These are phyloP conservation scores for Darksidea phi DNA, from an alignment of 495 filamentous ascomycete genomes.

Conservation along the genomic window DNA sequence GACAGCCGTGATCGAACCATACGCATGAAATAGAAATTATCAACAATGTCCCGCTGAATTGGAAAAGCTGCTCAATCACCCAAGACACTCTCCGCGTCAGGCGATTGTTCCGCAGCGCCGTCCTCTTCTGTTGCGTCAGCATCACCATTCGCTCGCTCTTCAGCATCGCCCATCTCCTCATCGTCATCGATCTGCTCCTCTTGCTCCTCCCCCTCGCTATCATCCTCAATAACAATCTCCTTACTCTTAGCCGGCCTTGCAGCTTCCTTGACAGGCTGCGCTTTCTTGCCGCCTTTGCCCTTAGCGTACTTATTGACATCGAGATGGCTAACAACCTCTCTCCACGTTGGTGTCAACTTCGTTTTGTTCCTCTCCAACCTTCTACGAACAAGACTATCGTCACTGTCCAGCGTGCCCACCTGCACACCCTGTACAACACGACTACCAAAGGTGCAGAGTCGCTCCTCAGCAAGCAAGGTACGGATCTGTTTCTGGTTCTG, in stretches of 20 bases:
- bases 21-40: neutral
- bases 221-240: conserved; percentile 45
- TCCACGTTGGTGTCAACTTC: conserved; percentile 70
- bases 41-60: neutral
- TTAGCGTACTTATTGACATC: conserved; percentile 58
- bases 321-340: conserved; percentile 71
- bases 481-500: conserved; percentile 39
- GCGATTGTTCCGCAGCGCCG: conserved; percentile 6
- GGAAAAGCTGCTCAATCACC: conserved; percentile 19
- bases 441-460: conserved; percentile 77
- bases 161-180: conserved; percentile 28
- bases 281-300: conserved; percentile 41
- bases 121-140: conserved; percentile 5
- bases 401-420: conserved; percentile 65
- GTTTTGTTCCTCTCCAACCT: conserved; percentile 57
- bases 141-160: conserved; percentile 17
- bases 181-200: conserved; percentile 20
- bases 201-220: conserved; percentile 38
- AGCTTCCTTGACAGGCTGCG: conserved; percentile 14
- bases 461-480: conserved; percentile 72
- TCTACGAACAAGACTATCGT: conserved; percentile 52
- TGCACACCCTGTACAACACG: conserved; percentile 78
- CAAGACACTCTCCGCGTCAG: conserved; percentile 29
- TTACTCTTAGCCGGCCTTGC: conserved; percentile 49
- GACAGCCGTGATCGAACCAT: neutral